phyloP scores from a whole-genome alignment of 2,329 filamentous ascomycete genomes.

The Fusarium torulosum region DNA sequence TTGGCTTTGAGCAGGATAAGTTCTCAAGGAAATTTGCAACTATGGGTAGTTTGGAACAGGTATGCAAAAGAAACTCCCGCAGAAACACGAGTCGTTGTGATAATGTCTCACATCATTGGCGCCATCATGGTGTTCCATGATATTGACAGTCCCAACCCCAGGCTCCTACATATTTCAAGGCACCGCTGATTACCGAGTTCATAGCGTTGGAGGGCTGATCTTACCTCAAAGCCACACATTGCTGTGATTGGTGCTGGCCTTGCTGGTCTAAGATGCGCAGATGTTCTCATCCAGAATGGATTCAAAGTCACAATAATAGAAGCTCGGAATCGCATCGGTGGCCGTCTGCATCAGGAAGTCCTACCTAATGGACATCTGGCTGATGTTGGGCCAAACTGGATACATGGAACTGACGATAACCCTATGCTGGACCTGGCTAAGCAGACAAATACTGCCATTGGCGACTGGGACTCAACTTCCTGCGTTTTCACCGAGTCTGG shows the following conservation, averaged over 20 bases:
- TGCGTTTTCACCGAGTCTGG: conserved; percentile 70
- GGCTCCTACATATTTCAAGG: conserved; percentile 36
- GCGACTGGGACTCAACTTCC: conserved; percentile 64
- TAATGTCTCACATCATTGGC: conserved; percentile 3
- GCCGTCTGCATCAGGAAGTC: conserved; percentile 68
- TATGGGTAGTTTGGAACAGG: conserved; percentile 55
- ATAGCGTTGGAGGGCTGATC: conserved; percentile 39
- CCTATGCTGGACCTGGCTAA: conserved; percentile 76
- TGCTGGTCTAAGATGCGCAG: conserved; percentile 77
- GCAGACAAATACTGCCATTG: conserved; percentile 66
- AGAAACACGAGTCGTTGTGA: not conserved
- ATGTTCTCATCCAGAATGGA: conserved; percentile 73
- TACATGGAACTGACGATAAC: conserved; percentile 79
- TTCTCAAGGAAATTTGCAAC: conserved; percentile 47
- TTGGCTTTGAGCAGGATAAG: conserved; percentile 51
- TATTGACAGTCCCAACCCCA: conserved; percentile 2
- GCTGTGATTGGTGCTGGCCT: conserved; percentile 79
- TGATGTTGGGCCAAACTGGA: conserved; percentile 83
- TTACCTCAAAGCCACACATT: conserved; percentile 62
- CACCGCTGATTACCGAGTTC: conserved; percentile 39
- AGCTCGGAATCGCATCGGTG: conserved; percentile 74
- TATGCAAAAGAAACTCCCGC: conserved; percentile 38
- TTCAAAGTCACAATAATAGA: conserved; percentile 78
- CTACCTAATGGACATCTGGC: conserved; percentile 63
- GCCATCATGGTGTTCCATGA: not conserved